Percentiles rank a stretch among this genome's conserved stretches.
phyloP scores from a whole-genome alignment of 176 grass and related monocot genomes.

The Urochloa ruziziensis region DNA sequence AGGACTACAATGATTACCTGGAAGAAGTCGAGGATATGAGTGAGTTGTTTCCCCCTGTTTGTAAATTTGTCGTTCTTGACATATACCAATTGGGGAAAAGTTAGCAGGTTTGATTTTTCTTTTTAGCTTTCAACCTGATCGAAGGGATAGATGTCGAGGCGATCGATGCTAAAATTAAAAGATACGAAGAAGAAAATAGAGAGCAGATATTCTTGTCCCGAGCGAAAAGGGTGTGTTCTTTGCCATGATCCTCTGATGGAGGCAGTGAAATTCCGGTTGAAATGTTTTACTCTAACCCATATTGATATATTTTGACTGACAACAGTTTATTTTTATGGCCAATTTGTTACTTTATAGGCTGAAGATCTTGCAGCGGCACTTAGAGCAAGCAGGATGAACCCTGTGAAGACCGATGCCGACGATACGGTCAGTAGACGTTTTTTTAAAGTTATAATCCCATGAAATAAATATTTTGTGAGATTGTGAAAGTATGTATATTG shows the following conservation, averaged over 20 bases:
- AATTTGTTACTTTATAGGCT: conserved; percentile 51
- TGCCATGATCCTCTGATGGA: background rate
- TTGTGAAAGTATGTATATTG: background rate
- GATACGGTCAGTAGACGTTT: conserved; percentile 56
- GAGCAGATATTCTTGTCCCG: conserved; percentile 75
- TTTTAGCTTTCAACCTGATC: conserved; percentile 71
- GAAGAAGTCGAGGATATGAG: conserved; percentile 98
- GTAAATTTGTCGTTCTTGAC: background rate
- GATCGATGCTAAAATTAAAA: conserved; percentile 76
- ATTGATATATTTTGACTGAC: background rate
- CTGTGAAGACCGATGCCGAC: conserved; percentile 41
- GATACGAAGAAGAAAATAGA: conserved; percentile 72
- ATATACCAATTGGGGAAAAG: background rate
- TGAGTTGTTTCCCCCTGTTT: conserved; percentile 36
- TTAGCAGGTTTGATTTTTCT: background rate
- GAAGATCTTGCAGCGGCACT: conserved; percentile 91
- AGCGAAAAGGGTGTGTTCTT: conserved; percentile 72
- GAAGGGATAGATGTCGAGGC: conserved; percentile 74
- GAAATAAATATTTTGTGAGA: background rate
- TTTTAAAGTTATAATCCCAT: background rate
- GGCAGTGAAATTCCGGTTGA: background rate
- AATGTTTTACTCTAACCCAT: background rate
- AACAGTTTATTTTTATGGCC: background rate
- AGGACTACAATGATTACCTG: conserved; percentile 93
- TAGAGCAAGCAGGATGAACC: conserved; percentile 61